Conservation (phyloP, 208 protist species). For the Naegleria fowleri region DNA sequence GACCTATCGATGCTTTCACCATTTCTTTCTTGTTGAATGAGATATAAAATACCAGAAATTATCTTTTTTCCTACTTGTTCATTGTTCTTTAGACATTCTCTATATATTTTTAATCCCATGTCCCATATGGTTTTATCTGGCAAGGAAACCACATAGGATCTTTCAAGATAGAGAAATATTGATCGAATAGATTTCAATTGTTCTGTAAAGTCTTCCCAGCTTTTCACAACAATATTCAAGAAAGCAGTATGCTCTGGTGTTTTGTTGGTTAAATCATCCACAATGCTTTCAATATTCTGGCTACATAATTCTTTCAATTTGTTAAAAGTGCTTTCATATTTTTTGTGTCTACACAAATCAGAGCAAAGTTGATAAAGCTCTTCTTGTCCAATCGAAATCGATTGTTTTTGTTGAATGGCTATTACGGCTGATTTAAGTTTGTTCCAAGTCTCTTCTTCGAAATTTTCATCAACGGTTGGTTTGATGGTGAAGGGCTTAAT, state of each 20-base stretch:
- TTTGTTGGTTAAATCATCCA: neutral
- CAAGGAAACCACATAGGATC: neutral
- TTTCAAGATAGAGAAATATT: constrained; percentile 24
- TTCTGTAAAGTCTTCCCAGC: neutral
- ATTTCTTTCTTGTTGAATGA: constrained; percentile 10
- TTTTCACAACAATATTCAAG: neutral
- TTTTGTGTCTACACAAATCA: neutral
- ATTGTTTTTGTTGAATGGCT: neutral
- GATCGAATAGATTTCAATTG: neutral
- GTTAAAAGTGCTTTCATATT: neutral
- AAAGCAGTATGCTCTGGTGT: neutral
- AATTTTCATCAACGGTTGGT: neutral
- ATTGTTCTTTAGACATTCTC: neutral
- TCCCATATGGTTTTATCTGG: neutral
- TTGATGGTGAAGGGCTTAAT: neutral
- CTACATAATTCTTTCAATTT: neutral
- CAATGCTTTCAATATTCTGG: neutral
- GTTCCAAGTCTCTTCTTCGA: constrained; percentile 26
- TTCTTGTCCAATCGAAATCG: neutral
- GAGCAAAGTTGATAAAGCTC: constrained; percentile 11
- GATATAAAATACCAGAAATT: neutral
- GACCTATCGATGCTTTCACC: constrained; percentile 25
- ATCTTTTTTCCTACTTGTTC: neutral
- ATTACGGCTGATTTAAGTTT: neutral
- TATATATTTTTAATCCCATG: neutral